A percentile compares a stretch with the other conserved stretches of the same genome.
These are phyloP conservation scores for Ophiocordyceps unilateralis DNA, from an alignment of 2,329 filamentous ascomycete species.

Conservation along the genomic window DNA sequence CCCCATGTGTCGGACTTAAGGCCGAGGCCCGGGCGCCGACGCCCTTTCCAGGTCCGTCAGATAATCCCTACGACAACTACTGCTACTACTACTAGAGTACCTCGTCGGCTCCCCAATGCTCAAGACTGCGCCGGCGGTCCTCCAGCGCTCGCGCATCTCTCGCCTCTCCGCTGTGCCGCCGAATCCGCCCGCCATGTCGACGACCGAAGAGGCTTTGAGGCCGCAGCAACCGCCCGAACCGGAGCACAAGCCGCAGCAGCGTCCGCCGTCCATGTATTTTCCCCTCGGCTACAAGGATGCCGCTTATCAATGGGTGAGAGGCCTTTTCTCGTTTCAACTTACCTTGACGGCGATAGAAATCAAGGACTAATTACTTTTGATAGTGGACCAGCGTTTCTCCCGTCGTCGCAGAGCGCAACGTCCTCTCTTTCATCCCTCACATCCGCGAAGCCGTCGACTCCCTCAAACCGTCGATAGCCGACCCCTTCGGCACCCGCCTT, in stretches of 20 bases:
- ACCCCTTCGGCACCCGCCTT: constrained; percentile 69
- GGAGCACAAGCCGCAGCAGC: constrained; percentile 10
- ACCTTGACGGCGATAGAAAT: too few species aligned
- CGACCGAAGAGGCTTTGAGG: constrained; percentile 12
- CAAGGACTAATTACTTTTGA: neutral
- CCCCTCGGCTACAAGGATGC: constrained; percentile 85
- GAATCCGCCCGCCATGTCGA: constrained; percentile 14
- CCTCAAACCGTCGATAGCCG: constrained; percentile 35
- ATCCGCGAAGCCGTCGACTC: constrained; percentile 55
- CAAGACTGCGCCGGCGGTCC: constrained; percentile 22
- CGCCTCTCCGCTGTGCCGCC: constrained; percentile 7
- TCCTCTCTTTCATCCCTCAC: constrained; percentile 73
- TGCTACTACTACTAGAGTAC: constrained; percentile 5
- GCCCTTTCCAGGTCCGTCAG: neutral
- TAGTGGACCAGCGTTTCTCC: constrained; percentile 80
- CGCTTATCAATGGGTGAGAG: constrained; percentile 66
- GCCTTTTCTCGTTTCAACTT: too few species aligned
- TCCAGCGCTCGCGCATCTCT: constrained; percentile 23
- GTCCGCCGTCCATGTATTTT: constrained; percentile 37
- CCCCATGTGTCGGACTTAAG: constrained; percentile 4
- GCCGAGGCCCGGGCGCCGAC: constrained; percentile 2
- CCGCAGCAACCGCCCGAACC: constrained; percentile 5
- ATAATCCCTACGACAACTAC: constrained; percentile 1
- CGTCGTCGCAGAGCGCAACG: constrained; percentile 68
- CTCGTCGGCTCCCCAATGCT: constrained; percentile 24